These are phyloP conservation scores for Lactuca sativa DNA, from an alignment of 129 eudicot species.

Conservation along the genomic window DNA sequence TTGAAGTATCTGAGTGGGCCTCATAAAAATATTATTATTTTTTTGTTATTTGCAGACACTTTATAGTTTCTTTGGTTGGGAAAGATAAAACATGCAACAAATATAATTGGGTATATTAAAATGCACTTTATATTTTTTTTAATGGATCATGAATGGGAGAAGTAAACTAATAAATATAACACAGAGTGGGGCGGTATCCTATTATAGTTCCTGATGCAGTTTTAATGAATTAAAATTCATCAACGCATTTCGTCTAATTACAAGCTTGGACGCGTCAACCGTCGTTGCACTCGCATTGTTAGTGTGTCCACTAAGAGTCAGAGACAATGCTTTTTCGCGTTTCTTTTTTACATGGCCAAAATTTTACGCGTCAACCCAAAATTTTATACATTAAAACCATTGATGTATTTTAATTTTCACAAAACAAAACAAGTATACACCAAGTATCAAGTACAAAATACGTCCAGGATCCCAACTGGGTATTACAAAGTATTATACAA, in stretches of 20 bases:
- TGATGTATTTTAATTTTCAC: too few species aligned
- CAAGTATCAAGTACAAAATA: too few species aligned
- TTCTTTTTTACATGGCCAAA: background rate
- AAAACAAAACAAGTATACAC: too few species aligned
- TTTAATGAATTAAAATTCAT: slow-evolving; percentile 1
- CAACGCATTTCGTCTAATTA: background rate
- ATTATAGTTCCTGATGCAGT: slow-evolving; percentile 7
- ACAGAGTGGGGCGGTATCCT: slow-evolving; percentile 37
- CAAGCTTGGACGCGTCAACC: background rate
- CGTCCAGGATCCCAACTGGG: too few species aligned
- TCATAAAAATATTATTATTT: too few species aligned
- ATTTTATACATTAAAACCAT: too few species aligned
- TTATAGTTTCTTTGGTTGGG: background rate
- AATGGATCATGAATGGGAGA: slow-evolving; percentile 13
- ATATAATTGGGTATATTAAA: slow-evolving; percentile 19
- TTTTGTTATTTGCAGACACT: background rate
- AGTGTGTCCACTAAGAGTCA: slow-evolving; percentile 11
- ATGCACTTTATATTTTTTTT: slow-evolving; percentile 1
- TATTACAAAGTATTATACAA: too few species aligned
- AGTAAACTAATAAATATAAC: slow-evolving; percentile 21
- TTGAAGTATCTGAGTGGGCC: too few species aligned
- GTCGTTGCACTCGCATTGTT: background rate
- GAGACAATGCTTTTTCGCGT: slow-evolving; percentile 19
- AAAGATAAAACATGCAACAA: slow-evolving; percentile 12
- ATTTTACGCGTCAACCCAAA: too few species aligned